These are phyloP conservation scores for Blastobotrys capitulatus DNA, from an alignment of 1,139 yeast genomes.

Conservation along the genomic window DNA sequence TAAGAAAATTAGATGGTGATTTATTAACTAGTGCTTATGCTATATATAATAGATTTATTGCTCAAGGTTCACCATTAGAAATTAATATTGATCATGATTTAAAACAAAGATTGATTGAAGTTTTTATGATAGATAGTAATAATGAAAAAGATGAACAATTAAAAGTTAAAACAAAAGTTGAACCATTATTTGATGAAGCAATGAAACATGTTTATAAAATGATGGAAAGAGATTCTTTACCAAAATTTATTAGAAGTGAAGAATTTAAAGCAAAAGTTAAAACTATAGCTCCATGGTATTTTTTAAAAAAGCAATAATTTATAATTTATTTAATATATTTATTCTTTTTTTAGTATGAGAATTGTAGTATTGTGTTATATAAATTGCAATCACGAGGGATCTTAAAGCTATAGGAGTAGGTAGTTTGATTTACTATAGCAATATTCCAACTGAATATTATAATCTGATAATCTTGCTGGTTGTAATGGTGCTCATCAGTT, in stretches of 20 bases:
- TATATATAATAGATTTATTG: constrained; percentile 61
- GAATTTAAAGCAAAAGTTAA: constrained; percentile 19
- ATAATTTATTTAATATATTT: not conserved
- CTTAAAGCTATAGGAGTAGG: too few species aligned
- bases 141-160: constrained; percentile 1
- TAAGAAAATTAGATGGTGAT: constrained; percentile 26
- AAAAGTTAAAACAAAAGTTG: constrained; percentile 41
- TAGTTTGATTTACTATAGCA: too few species aligned
- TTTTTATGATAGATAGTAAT: not conserved
- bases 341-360: too few species aligned
- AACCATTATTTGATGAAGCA: constrained; percentile 15
- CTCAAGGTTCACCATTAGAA: constrained; percentile 65
- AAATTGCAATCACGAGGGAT: too few species aligned
- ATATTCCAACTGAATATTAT: too few species aligned
- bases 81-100: constrained; percentile 63
- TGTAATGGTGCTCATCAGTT: too few species aligned
- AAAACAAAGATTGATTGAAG: constrained; percentile 43
- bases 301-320: not conserved
- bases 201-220: constrained; percentile 43
- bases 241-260: constrained; percentile 53
- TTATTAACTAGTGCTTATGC: constrained; percentile 45
- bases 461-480: too few species aligned
- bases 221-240: constrained; percentile 71
- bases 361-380: too few species aligned
- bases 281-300: constrained; percentile 9